phyloP scores from a whole-genome alignment of 768 basidiomycete species.

The Mycena amicta region DNA sequence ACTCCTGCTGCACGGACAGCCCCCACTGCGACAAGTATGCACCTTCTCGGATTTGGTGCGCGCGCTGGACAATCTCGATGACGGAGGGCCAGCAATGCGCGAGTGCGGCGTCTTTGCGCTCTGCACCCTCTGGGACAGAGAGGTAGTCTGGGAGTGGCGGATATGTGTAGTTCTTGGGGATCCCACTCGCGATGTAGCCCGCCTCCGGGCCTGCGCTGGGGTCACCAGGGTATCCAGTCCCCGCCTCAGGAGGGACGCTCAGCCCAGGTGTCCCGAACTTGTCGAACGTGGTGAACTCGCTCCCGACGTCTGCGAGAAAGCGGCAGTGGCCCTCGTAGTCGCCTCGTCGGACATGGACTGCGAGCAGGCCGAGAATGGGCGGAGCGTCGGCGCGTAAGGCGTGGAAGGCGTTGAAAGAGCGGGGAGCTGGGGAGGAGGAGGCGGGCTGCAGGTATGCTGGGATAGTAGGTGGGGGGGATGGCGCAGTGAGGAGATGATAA shows the following conservation, averaged over 20 bases:
- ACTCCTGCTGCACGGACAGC: slow-evolving; percentile 4
- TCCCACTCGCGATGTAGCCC: not conserved
- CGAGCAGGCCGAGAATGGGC: slow-evolving; percentile 42
- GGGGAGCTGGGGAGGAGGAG: not conserved
- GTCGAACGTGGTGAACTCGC: slow-evolving; percentile 48
- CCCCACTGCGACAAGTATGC: slow-evolving; percentile 5
- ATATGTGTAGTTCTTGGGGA: slow-evolving; percentile 37
- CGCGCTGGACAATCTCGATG: slow-evolving; percentile 41
- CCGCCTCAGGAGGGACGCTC: not conserved
- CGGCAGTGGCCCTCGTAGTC: slow-evolving; percentile 49
- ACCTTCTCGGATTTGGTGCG: slow-evolving; percentile 32
- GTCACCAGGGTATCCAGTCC: not conserved
- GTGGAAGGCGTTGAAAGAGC: slow-evolving; percentile 1
- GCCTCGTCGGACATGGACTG: slow-evolving; percentile 52
- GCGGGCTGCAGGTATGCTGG: not conserved
- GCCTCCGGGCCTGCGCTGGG: not conserved
- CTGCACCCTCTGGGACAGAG: slow-evolving; percentile 18
- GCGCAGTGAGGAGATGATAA: not conserved
- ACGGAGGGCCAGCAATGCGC: slow-evolving; percentile 45
- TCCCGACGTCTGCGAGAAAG: slow-evolving; percentile 33
- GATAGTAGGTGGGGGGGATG: not conserved
- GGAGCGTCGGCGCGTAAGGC: not conserved
- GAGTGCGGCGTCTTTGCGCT: slow-evolving; percentile 31
- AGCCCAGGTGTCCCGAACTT: slow-evolving; percentile 30
- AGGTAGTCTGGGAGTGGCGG: slow-evolving; percentile 33